Conservation (phyloP, 1,284 basidiomycete species). For the Apiotrichum gracile region DNA sequence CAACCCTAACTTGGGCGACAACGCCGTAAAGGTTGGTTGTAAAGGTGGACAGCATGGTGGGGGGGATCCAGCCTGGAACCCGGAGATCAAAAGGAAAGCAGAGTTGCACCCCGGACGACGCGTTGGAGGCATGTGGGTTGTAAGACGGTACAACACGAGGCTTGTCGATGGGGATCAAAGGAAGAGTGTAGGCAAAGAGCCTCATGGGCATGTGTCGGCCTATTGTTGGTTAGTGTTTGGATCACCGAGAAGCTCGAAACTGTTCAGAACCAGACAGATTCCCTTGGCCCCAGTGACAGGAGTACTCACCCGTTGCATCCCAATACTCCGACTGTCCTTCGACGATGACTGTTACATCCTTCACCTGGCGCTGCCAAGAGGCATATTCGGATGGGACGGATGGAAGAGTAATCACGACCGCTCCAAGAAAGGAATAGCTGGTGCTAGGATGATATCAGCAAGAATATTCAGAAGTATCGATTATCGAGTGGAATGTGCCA, state of each 20-base stretch:
- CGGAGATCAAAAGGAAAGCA: conserved; percentile 40
- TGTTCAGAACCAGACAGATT: no score
- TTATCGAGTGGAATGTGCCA: no score
- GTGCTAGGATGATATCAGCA: conserved; percentile 8
- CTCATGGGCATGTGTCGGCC: conserved; percentile 42
- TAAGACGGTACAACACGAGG: conserved; percentile 21
- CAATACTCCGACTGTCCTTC: conserved; percentile 44
- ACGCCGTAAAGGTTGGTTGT: conserved; percentile 32
- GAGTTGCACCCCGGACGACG: conserved; percentile 15
- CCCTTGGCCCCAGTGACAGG: no score
- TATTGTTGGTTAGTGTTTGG: conserved; percentile 5
- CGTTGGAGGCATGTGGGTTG: conserved; percentile 3
- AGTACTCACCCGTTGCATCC: conserved; percentile 39
- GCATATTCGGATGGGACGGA: not conserved
- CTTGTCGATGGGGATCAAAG: conserved; percentile 8
- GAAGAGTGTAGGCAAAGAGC: conserved; percentile 18
- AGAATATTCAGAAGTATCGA: not conserved
- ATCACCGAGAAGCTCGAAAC: not conserved
- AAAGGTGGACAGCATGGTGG: conserved; percentile 23
- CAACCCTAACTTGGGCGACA: conserved; percentile 22
- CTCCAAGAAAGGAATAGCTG: conserved; percentile 22
- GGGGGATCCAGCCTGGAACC: conserved; percentile 45
- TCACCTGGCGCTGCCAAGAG: conserved; percentile 14
- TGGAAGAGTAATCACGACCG: conserved; percentile 16
- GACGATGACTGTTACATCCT: conserved; percentile 27